These are phyloP conservation scores for Eucommia ulmoides DNA, from an alignment of 257 asterid genomes.

Conservation along the genomic window DNA sequence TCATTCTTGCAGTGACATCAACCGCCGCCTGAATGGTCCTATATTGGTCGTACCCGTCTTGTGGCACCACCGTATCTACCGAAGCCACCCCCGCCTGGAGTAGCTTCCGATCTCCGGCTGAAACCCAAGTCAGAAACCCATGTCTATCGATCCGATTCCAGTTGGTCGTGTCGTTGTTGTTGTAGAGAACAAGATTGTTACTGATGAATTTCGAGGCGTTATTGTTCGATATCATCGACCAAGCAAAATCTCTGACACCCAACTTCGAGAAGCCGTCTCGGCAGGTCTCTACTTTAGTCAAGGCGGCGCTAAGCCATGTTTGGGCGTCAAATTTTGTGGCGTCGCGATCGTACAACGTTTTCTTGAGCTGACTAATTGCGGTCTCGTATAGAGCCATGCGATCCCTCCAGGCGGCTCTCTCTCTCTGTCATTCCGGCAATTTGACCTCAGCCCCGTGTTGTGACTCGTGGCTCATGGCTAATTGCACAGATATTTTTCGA, in stretches of 20 bases:
- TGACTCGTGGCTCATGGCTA: too few species aligned
- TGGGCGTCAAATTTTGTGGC: conserved; percentile 2
- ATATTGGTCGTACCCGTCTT: neutral
- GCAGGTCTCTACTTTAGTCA: conserved; percentile 4
- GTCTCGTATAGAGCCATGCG: conserved; percentile 39
- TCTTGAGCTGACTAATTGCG: conserved; percentile 38
- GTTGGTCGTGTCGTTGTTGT: neutral
- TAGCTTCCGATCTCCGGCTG: neutral
- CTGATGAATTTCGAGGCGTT: conserved; percentile 4
- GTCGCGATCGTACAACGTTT: neutral
- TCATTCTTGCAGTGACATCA: neutral
- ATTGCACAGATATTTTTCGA: too few species aligned
- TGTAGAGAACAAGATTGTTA: neutral
- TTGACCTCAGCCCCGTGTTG: too few species aligned
- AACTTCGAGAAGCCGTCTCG: neutral
- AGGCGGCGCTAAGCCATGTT: conserved; percentile 7
- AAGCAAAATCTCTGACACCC: neutral
- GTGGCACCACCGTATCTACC: neutral
- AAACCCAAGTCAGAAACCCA: neutral
- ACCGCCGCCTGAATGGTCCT: neutral
- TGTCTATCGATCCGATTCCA: neutral
- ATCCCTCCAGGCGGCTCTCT: conserved; percentile 23
- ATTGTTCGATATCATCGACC: neutral
- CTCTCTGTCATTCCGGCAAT: too few species aligned
- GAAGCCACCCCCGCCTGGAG: neutral